A percentile compares a stretch with the other conserved stretches of the same genome.
Evolutionary conservation across 2,329 filamentous ascomycete species (phyloP).

Genomic region (Gnomoniopsis sp.): DNA sequence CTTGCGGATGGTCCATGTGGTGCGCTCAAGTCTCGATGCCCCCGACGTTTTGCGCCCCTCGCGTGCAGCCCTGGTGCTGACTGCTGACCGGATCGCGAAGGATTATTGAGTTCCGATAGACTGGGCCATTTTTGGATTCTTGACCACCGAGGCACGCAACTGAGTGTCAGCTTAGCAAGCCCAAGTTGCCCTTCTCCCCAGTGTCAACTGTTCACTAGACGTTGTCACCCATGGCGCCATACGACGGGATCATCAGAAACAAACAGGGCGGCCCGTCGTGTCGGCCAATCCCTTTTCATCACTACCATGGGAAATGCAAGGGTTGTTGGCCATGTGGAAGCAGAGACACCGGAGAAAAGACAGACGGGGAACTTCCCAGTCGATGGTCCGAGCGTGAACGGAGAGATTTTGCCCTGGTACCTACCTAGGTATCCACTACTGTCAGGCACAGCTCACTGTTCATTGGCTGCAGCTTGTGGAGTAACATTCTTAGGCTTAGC

Average conservation of each 20-base stretch:
- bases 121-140: neutral
- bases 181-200: no score
- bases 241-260: no score
- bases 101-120: neutral
- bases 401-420: neutral
- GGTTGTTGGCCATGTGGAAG: neutral
- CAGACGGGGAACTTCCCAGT: neutral
- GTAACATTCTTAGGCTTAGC: neutral
- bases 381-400: no score
- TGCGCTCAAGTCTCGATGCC: no score
- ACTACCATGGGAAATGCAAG: neutral
- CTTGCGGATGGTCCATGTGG: no score
- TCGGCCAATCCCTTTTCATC: neutral
- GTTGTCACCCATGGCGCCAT: no score
- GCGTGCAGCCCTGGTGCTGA: neutral
- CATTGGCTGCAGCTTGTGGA: neutral
- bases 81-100: neutral
- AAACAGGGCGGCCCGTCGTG: neutral
- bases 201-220: no score
- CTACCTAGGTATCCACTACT: neutral
- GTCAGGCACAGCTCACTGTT: neutral
- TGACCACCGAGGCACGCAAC: neutral
- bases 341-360: neutral
- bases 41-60: no score
- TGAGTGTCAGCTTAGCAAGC: neutral